Evolutionary conservation across 2,329 filamentous ascomycete genomes (phyloP), one percentile per base, ranked within the genome.

Genomic region (Colletotrichum theobromicola): DNA sequence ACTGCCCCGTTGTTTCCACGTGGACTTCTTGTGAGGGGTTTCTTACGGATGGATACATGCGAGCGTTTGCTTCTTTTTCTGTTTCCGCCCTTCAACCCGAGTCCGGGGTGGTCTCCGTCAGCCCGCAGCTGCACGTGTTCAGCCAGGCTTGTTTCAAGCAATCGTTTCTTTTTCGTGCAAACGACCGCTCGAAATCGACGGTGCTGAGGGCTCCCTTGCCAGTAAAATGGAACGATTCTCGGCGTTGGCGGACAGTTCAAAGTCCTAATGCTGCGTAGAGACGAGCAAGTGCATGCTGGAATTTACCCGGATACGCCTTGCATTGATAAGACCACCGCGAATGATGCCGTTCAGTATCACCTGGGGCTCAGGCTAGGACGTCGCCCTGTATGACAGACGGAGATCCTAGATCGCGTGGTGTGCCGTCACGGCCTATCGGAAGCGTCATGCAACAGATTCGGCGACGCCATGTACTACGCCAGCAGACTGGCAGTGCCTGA

Each of bases 51-150:
- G n/a, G n/a, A 21, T 66, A 32, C 61, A 67, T 53, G 32, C 26
- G 46, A 24, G 42, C 58, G 57, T 34, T 28, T 21, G 30, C 37
- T 72, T 37, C 55, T 71, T 74, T 57, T 61, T 50, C 42, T 16
- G 62, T 67, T 67, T 35, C 62, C 58, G 62, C 28, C n/a, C 24
- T 57, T 57, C 42, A 72, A 62, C 24, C 70, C 42, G 32, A 26
- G 21, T 57, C 55, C 26, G 55, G 72, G 62, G n/a, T 34, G 37
- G 32, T 42, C 42, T 72, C 58, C 64, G 42, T 70, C 53, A 65
- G 58, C 60, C 70, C 42, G 73, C 64, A 75, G 60, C 42, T 50
- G 69, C 73, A 72, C 61, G 68, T 67, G 53, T 53, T 30, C 37
- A 26, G 55, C 24, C 58, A 63, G 62, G 72, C 72, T 72, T 74